Percentiles rank a stretch among this genome's conserved stretches.
phyloP scores from a whole-genome alignment of 805 yeast species.

The Barnettozyma wickerhamii region DNA sequence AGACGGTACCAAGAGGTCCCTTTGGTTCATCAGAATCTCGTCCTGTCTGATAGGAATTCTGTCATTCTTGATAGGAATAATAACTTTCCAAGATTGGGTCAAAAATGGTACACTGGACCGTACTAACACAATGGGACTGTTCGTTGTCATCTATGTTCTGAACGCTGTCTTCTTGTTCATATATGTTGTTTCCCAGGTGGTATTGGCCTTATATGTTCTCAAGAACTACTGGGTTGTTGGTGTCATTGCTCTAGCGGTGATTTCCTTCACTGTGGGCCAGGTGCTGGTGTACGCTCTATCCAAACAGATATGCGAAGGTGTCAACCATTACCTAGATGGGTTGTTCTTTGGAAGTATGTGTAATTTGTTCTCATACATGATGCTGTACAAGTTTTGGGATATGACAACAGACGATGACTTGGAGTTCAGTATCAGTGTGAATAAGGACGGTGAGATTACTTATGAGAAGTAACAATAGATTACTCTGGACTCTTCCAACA shows the following conservation, averaged over 20 bases:
- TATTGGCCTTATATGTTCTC: constrained; percentile 63
- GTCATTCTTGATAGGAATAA: constrained; percentile 61
- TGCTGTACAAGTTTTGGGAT: constrained; percentile 96
- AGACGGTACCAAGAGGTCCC: constrained; percentile 74
- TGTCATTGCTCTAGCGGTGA: constrained; percentile 63
- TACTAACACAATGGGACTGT: constrained; percentile 59
- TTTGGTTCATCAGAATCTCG: constrained; percentile 49
- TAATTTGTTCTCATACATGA: constrained; percentile 81
- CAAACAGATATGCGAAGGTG: constrained; percentile 56
- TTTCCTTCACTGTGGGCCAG: constrained; percentile 82
- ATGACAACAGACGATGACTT: constrained; percentile 92
- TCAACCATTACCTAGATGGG: constrained; percentile 89
- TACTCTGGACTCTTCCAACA: background rate
- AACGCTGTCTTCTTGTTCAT: constrained; percentile 62
- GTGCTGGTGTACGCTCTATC: constrained; percentile 69
- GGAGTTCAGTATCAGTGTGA: constrained; percentile 74
- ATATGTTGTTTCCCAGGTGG: constrained; percentile 63
- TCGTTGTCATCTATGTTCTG: constrained; percentile 63
- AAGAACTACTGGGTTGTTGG: constrained; percentile 88
- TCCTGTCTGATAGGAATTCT: constrained; percentile 56
- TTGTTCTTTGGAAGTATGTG: constrained; percentile 78
- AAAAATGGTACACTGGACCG: constrained; percentile 38
- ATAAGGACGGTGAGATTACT: constrained; percentile 35
- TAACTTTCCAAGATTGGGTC: constrained; percentile 71
- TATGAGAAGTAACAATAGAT: constrained; percentile 11